Percentiles rank a stretch among this genome's conserved stretches.
phyloP scores from a whole-genome alignment of 1,284 basidiomycete species.

The Marasmius tenuissimus region DNA sequence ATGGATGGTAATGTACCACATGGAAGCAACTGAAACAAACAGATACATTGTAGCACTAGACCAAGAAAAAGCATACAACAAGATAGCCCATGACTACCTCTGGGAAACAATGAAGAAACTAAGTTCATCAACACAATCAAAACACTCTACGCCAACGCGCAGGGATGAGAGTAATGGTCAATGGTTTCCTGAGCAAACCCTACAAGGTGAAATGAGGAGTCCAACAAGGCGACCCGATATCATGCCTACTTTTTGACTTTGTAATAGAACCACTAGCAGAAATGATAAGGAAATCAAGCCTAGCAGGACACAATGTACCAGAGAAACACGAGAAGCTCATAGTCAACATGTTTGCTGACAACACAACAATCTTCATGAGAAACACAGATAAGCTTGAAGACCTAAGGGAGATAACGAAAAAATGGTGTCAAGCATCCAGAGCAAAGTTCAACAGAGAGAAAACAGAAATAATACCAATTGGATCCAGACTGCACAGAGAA shows the following conservation, averaged over 20 bases:
- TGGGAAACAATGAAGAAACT: conserved; percentile 12
- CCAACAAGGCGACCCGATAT: conserved; percentile 22
- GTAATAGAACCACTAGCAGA: conserved; percentile 22
- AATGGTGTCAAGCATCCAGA: conserved; percentile 29
- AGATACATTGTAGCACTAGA: conserved; percentile 2
- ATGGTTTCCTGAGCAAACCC: conserved; percentile 8
- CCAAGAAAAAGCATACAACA: neutral
- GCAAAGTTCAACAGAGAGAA: conserved; percentile 34
- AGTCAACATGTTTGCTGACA: conserved; percentile 28
- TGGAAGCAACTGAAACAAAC: too few species aligned
- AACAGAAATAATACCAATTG: conserved; percentile 33
- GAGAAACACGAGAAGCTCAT: conserved; percentile 16
- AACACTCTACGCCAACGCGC: conserved; percentile 18
- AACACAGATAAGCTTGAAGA: conserved; percentile 15
- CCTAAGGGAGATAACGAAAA: conserved; percentile 19
- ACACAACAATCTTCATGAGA: conserved; percentile 24
- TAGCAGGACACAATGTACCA: conserved; percentile 16
- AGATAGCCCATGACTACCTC: conserved; percentile 17
- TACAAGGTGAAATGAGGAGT: conserved; percentile 21
- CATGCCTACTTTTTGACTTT: conserved; percentile 29
- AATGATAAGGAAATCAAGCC: conserved; percentile 12
- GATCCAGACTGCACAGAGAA: conserved; percentile 16
- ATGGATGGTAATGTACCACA: too few species aligned
- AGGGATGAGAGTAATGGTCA: conserved; percentile 17
- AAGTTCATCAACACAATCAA: conserved; percentile 14